phyloP scores from a whole-genome alignment of 352 stramenopile genomes.

The Pythium chondricola region DNA sequence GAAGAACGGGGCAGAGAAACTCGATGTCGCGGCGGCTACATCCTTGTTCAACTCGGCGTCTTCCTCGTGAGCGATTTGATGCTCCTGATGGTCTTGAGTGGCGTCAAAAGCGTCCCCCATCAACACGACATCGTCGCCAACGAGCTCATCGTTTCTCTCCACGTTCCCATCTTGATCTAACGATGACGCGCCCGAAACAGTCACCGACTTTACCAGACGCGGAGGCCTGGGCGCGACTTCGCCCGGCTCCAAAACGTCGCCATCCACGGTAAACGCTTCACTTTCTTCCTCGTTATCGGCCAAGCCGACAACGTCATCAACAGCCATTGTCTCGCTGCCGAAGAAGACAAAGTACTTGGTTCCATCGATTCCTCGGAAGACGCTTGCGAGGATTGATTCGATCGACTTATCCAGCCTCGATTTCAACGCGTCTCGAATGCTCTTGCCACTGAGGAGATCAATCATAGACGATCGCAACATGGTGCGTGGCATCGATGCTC shows the following conservation, averaged over 20 bases:
- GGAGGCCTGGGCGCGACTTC: constrained; percentile 1
- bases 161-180: neutral
- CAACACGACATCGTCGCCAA: no score
- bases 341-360: constrained; percentile 85
- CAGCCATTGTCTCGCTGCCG: constrained; percentile 44
- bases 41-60: constrained; percentile 83
- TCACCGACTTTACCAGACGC: constrained; percentile 11
- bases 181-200: constrained; percentile 4
- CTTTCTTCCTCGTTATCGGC: constrained; percentile 34
- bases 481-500: constrained; percentile 21
- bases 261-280: constrained; percentile 59
- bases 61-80: constrained; percentile 44
- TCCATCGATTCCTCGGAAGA: constrained; percentile 57
- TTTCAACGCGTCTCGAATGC: constrained; percentile 39
- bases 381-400: constrained; percentile 47
- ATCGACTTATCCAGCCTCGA: constrained; percentile 66
- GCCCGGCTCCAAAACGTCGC: constrained; percentile 26
- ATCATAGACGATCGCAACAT: constrained; percentile 13
- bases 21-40: constrained; percentile 73
- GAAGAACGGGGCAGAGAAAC: constrained; percentile 81
- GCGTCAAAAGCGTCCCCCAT: neutral
- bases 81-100: constrained; percentile 8
- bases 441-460: constrained; percentile 27
- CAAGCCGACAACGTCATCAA: constrained; percentile 50
- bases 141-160: no score